Evolutionary conservation across 2,329 filamentous ascomycete genomes (phyloP), one percentile per base, ranked within the genome.

Genomic region (Fusarium duplospermum): DNA sequence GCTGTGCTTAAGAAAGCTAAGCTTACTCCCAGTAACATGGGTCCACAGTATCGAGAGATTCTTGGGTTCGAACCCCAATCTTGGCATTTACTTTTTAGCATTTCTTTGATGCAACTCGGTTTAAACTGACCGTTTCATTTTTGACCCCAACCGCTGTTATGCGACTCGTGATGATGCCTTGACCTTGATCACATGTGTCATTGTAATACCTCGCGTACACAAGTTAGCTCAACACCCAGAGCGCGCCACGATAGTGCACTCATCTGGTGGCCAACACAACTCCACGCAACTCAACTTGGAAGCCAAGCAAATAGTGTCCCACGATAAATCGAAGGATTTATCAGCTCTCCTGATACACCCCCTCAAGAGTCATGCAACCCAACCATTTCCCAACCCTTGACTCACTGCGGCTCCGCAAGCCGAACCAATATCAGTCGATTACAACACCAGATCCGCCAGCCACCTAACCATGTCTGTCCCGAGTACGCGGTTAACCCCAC

Each of bases 1-100:
- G 47, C 47, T 52, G 47, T 52, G 47, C 47, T 52, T 52, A 52
- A 52, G 47, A 31, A 31, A 54, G 27, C 27, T 54, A 54, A 54
- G 47, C 47, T 54, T 52, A n/a, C 24, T 54, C 47, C 47, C 47
- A 54, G 24, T 31, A 31, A 54, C 18, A 31, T 54, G 47, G 47
- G 47, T 54, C 47, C 47, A 54, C 47, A 54, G 47, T 54, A 54
- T 54, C 47, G 47, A 54, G 27, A 54, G 47, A 54, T 54, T 54
- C 47, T 54, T 54, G 47, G 47, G 47, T 54, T 54, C 47, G 47
- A 54, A 54, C 27, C 47, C 47, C 47, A 54, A 54, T 54, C 47
- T 54, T 54, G 47, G 47, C 47, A 54, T 54, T 29, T 54, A 54
- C 18, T 54, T 54, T 54, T 54, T 52, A 4, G 31, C 31, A 33